Evolutionary conservation across 352 stramenopile species (phyloP).

Genomic region (Phytophthora lateralis): DNA sequence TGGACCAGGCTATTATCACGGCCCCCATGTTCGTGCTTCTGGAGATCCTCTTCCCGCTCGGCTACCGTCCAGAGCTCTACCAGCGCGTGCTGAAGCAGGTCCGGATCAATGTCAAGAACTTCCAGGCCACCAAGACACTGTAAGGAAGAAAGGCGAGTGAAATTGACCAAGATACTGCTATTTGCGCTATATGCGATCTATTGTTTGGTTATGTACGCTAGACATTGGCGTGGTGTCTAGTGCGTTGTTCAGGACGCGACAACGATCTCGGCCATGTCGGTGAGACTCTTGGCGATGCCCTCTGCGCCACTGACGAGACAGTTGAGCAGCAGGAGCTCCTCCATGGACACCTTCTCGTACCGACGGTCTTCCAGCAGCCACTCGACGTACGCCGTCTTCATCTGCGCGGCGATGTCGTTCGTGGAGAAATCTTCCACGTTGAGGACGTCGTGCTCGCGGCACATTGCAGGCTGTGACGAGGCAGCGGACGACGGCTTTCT

Average conservation of each 20-base stretch:
- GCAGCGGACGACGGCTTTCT: constrained; percentile 24
- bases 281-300: constrained; percentile 32
- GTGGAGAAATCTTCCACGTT: constrained; percentile 33
- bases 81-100: constrained; percentile 63
- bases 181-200: constrained; percentile 3
- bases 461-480: constrained; percentile 23
- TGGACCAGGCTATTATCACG: constrained; percentile 84
- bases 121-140: constrained; percentile 50
- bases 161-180: neutral
- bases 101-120: constrained; percentile 65
- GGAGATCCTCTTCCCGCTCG: constrained; percentile 78
- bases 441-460: constrained; percentile 27
- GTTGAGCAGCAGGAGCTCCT: constrained; percentile 32
- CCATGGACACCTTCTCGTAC: constrained; percentile 36
- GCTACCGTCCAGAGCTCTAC: constrained; percentile 80
- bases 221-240: neutral
- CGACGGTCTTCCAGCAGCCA: constrained; percentile 32
- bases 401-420: constrained; percentile 27
- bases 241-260: constrained; percentile 7
- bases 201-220: constrained; percentile 1
- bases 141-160: constrained; percentile 12
- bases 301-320: constrained; percentile 32
- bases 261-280: constrained; percentile 30
- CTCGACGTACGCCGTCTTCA: constrained; percentile 35
- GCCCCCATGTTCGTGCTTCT: constrained; percentile 91